Percentiles rank a stretch among this genome's conserved stretches.
phyloP scores from a whole-genome alignment of 257 asterid genomes.

The Ocimum tenuiflorum region DNA sequence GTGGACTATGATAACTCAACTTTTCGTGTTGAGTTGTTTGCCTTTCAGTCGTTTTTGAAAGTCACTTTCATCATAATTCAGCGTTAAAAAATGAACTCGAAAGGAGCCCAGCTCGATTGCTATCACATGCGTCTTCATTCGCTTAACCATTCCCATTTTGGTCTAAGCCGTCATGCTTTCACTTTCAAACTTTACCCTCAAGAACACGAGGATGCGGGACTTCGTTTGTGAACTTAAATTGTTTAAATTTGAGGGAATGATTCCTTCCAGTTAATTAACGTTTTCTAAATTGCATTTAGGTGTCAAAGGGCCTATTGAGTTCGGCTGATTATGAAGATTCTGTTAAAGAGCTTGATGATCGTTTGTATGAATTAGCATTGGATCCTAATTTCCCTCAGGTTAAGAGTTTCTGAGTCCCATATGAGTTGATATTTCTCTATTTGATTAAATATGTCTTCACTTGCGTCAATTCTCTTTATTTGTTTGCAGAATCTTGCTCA shows the following conservation, averaged over 20 bases:
- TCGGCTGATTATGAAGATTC: constrained; percentile 43
- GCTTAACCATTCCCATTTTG: neutral
- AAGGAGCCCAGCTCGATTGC: neutral
- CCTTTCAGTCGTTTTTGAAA: neutral
- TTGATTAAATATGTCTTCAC: neutral
- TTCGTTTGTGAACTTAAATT: neutral
- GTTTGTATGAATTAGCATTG: constrained; percentile 42
- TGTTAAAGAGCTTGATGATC: constrained; percentile 46
- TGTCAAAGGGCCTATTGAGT: constrained; percentile 37
- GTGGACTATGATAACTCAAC: neutral
- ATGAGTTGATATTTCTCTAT: neutral
- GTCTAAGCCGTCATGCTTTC: neutral
- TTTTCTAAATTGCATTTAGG: constrained; percentile 27
- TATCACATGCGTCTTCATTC: neutral
- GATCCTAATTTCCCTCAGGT: constrained; percentile 59
- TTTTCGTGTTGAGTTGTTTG: neutral
- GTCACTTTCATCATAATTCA: neutral
- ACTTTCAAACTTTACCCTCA: neutral
- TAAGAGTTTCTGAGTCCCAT: neutral
- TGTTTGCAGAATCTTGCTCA: constrained; percentile 52
- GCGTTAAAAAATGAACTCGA: neutral
- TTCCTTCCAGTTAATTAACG: neutral
- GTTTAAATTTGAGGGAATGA: neutral
- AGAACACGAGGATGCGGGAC: neutral
- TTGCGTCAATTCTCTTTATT: neutral